Evolutionary conservation across 2,329 filamentous ascomycete species (phyloP).

Genomic region (Fusarium torreyae): DNA sequence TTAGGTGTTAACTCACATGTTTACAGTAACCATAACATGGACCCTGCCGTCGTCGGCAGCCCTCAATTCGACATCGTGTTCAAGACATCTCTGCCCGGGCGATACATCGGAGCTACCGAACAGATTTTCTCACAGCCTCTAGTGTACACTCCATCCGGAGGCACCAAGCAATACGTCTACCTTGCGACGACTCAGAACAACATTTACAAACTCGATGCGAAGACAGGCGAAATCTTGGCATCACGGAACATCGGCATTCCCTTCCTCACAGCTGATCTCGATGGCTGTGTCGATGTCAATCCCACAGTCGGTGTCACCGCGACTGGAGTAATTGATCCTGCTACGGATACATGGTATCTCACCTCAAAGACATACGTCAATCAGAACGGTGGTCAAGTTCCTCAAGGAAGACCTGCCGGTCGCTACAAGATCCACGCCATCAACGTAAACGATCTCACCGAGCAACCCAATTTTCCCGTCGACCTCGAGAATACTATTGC

Average conservation of each 20-base stretch:
- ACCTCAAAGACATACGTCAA: constrained; percentile 61
- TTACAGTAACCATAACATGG: constrained; percentile 72
- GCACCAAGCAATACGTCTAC: constrained; percentile 67
- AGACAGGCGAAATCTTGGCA: constrained; percentile 66
- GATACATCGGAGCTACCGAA: constrained; percentile 65
- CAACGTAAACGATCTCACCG: constrained; percentile 57
- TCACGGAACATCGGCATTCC: constrained; percentile 65
- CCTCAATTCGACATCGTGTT: constrained; percentile 70
- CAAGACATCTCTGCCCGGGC: constrained; percentile 66
- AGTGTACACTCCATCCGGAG: constrained; percentile 64
- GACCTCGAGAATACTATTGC: constrained; percentile 62
- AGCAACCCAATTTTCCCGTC: constrained; percentile 62
- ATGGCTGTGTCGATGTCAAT: constrained; percentile 64
- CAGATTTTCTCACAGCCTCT: constrained; percentile 68
- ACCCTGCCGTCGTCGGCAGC: constrained; percentile 70
- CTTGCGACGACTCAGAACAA: constrained; percentile 72
- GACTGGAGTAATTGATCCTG: constrained; percentile 63
- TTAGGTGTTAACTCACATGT: not conserved
- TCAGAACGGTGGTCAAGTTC: constrained; percentile 49
- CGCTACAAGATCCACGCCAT: constrained; percentile 58
- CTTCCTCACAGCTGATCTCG: constrained; percentile 64
- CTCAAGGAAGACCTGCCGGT: constrained; percentile 55
- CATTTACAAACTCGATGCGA: constrained; percentile 69
- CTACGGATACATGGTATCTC: constrained; percentile 61
- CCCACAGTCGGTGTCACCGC: constrained; percentile 63